Evolutionary conservation across 768 basidiomycete species (phyloP), one percentile per base, ranked within the genome.

Genomic region (Rossbeevera mucosa): DNA sequence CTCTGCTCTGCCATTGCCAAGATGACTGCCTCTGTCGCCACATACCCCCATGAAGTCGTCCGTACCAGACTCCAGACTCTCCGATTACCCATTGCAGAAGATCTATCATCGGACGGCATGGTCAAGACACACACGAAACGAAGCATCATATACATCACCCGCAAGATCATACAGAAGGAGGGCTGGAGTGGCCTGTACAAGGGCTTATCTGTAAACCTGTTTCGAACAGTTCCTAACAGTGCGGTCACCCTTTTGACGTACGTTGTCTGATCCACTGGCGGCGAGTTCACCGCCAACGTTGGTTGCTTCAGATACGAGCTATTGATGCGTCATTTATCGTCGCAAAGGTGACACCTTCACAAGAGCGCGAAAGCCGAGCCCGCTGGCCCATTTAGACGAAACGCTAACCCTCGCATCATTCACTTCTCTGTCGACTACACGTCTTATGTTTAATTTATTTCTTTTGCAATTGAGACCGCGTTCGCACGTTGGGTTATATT

Each of bases 31-130:
- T 94, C 93, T 16, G 74, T 97, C 18, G 89, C 87, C 31, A 98
- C 96, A 29, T 99, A 99, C 68, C 96, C 96, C 1, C 96, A 99
- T 71, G 96, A 99, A 70, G 96, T 99, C 41, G 79, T 99, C 30
- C 88, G 96, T n/a, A 98, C 96, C n/a, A 83, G 95, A 5, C 72
- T 98, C 44, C 96, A 99, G 70, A 94, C 95, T 4, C 82, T 86
- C 60, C 77, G 81, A 52, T 80, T 82, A 47, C 86, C 82, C 42
- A 74, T 88, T 44, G 74, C 78, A 41, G 78, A 78, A 59, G 78
- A 78, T 57, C 62, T 79, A 59, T 80, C 80, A 4, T 82, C 82
- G 13, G 80, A 82, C 48, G 81, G 82, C 22, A 80, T 83, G 80
- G 60, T 83, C 61, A 80, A 76, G 62, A 63, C 71, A 28, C 77